A percentile compares a stretch with the other conserved stretches of the same genome.
Evolutionary conservation across 345 rosid genomes (phyloP).

Genomic region (Heritiera littoralis): DNA sequence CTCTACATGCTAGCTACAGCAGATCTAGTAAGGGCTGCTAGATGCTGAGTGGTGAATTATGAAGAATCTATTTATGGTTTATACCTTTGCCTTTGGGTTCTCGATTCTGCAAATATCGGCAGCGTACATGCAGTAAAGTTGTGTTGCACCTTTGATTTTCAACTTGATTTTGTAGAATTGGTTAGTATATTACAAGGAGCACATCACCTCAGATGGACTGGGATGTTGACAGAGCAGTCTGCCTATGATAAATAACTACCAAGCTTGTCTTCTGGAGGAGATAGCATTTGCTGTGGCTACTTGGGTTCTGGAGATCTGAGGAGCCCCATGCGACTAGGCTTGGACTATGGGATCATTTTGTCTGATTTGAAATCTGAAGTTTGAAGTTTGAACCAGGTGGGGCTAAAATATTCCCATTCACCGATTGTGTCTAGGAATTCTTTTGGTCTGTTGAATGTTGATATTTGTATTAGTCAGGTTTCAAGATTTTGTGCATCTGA

Average conservation of each 20-base stretch:
- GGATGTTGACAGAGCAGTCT: background rate
- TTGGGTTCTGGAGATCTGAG: background rate
- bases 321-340: background rate
- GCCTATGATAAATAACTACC: background rate
- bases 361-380: background rate
- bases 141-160: slow-evolving; percentile 6
- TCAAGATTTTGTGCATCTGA: background rate
- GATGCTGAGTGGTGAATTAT: slow-evolving; percentile 18
- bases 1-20: slow-evolving; percentile 8
- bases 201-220: background rate
- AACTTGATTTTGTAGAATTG: slow-evolving; percentile 4
- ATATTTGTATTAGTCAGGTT: background rate
- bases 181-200: background rate
- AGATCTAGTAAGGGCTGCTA: slow-evolving; percentile 22
- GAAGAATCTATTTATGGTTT: slow-evolving; percentile 2
- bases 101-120: background rate
- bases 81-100: background rate
- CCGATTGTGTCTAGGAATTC: background rate
- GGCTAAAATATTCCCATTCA: background rate
- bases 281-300: background rate
- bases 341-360: background rate
- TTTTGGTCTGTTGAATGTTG: background rate
- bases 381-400: slow-evolving; percentile 11
- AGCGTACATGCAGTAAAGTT: background rate
- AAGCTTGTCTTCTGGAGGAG: background rate